Evolutionary conservation across 202 grass and related monocot genomes (phyloP), one percentile per base, ranked within the genome.

Genomic region (Bolboschoenoplectus hybrid): DNA sequence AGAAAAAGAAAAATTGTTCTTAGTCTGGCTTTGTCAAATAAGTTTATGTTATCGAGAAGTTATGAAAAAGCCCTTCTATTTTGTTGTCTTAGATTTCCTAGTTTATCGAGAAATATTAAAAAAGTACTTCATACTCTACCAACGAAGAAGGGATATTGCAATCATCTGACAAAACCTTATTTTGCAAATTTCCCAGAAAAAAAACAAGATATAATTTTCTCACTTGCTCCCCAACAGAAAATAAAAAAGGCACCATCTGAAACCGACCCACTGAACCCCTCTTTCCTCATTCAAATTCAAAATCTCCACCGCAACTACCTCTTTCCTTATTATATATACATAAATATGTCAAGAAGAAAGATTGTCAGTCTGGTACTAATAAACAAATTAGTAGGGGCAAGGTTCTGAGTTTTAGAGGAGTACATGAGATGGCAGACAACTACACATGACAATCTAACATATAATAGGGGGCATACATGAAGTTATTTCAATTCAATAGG

Each of bases 381-480:
- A 51, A 49, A 73, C 41, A 74, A 50, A 39, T 74, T 49, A 50
- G 19, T n/a, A 32, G 70, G 45, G 0, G 19, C 16, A 4, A 8
- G 17, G 45, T n/a, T 20, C 6, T 7, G 45, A 74, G 19, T 20
- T 49, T 6, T 41, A 49, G 50, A 74, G n/a, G 44, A 17, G 70
- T 10, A 34, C n/a, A 47, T 74, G 17, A 20, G 12, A 49, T 46
- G 43, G 69, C 11, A 47, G 69, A 69, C 38, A 73, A 73, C 70
- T 50, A 13, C 19, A 74, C 70, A 74, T 20, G 69, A 74, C n/a
- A 74, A 74, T 74, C 20, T 74, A 74, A 74, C 45, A 74, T 74
- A 74, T 74, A 52, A 19, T 52, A 74, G 32, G 73, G 26, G 11
- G 12, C 50, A 56, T 77, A 77, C 50, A 77, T 56, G 32, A 77